Conservation (phyloP, 805 yeast species). For the Myxozyma vanderwaltii region DNA sequence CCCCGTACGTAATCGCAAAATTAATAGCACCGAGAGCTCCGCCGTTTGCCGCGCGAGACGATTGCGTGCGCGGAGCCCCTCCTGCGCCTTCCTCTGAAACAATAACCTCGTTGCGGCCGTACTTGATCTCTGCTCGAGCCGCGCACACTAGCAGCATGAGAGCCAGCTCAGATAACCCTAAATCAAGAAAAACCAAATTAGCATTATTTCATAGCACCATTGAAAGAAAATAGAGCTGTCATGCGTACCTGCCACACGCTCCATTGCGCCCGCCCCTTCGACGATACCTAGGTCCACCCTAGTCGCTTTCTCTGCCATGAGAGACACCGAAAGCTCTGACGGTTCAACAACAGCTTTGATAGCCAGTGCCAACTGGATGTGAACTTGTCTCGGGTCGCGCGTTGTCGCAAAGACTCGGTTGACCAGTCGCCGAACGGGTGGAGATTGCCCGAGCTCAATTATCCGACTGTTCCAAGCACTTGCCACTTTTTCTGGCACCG, state of each 20-base stretch:
- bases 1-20: conserved; percentile 75
- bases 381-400: conserved; percentile 21
- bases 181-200: background rate
- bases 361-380: conserved; percentile 1
- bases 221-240: background rate
- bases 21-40: conserved; percentile 54
- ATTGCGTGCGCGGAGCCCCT: conserved; percentile 42
- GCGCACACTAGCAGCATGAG: conserved; percentile 70
- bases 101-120: conserved; percentile 35
- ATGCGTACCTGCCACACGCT: conserved; percentile 14
- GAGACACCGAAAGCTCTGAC: background rate
- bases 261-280: conserved; percentile 13
- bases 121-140: conserved; percentile 65
- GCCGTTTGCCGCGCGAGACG: background rate
- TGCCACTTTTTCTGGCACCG: conserved; percentile 40
- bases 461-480: conserved; percentile 15
- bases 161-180: conserved; percentile 68
- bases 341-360: conserved; percentile 14
- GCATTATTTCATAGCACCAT: background rate
- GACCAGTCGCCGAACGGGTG: conserved; percentile 3
- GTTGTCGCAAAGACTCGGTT: conserved; percentile 16
- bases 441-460: background rate
- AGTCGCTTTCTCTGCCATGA: background rate
- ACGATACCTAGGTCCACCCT: conserved; percentile 5
- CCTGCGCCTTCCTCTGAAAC: background rate